phyloP scores from a whole-genome alignment of 805 yeast genomes.

The Candida rishiriensis region DNA sequence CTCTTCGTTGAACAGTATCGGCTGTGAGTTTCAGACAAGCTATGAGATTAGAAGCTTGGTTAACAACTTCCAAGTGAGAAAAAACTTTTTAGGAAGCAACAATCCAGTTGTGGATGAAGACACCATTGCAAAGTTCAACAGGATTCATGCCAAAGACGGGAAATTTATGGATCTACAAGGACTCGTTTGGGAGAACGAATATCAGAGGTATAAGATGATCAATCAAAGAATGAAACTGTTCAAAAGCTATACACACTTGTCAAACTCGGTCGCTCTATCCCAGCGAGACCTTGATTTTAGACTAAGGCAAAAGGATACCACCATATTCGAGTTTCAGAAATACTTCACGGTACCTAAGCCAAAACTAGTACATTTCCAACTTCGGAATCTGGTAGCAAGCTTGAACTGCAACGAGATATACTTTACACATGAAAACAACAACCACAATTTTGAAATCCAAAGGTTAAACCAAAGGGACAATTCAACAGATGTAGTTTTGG shows the following conservation, averaged over 20 bases:
- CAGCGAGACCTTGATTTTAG: conserved; percentile 22
- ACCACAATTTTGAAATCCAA: conserved; percentile 24
- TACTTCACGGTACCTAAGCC: conserved; percentile 43
- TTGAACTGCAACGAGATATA: conserved; percentile 27
- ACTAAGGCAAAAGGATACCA: conserved; percentile 14
- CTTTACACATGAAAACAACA: conserved; percentile 15
- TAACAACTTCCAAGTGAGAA: conserved; percentile 11
- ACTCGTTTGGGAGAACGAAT: conserved; percentile 22
- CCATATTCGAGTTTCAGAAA: conserved; percentile 35
- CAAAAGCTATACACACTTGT: conserved; percentile 22
- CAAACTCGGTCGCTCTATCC: conserved; percentile 21
- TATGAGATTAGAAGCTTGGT: conserved; percentile 10
- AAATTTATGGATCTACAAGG: conserved; percentile 29
- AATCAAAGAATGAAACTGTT: conserved; percentile 19
- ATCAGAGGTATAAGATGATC: conserved; percentile 18
- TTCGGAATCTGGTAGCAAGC: conserved; percentile 46
- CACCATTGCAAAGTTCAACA: conserved; percentile 6
- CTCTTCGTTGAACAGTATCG: conserved; percentile 11
- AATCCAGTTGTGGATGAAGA: conserved; percentile 6
- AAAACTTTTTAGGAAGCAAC: conserved; percentile 4
- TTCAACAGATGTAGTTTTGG: conserved; percentile 16
- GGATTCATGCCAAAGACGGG: background rate
- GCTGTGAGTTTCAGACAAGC: conserved; percentile 10
- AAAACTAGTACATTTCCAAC: conserved; percentile 52
- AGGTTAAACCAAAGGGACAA: conserved; percentile 15